Evolutionary conservation across 2,329 filamentous ascomycete species (phyloP).

Genomic region (Clathrospora elynae): DNA sequence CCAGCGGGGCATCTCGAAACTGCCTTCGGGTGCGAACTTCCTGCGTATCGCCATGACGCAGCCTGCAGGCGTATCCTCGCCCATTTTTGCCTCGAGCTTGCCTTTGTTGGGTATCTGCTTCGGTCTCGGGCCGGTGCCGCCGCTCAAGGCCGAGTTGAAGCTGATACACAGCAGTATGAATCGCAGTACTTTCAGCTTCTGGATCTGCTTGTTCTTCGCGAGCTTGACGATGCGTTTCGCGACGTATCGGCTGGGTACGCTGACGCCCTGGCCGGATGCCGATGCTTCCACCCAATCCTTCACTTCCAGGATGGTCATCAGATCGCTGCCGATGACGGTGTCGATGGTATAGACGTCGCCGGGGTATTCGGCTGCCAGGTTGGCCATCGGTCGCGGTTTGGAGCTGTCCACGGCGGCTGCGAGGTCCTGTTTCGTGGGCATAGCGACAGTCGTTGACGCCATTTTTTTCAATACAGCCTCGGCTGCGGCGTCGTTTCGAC

Average conservation of each 20-base stretch:
- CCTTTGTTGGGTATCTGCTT: constrained; percentile 64
- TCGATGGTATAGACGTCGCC: constrained; percentile 74
- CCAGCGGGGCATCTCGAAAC: constrained; percentile 68
- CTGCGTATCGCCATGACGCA: constrained; percentile 53
- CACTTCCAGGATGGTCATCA: constrained; percentile 70
- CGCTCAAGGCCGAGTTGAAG: constrained; percentile 51
- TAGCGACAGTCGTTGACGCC: constrained; percentile 64
- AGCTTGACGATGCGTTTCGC: constrained; percentile 65
- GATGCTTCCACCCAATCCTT: constrained; percentile 74
- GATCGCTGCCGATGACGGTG: constrained; percentile 68
- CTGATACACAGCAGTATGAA: constrained; percentile 57
- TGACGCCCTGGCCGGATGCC: constrained; percentile 62
- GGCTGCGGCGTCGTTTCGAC: constrained; percentile 38
- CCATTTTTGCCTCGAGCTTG: constrained; percentile 69
- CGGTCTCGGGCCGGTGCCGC: constrained; percentile 42
- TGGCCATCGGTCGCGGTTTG: constrained; percentile 74
- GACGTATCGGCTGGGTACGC: constrained; percentile 67
- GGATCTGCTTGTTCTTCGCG: constrained; percentile 59
- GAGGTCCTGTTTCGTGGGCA: constrained; percentile 69
- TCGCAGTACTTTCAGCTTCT: constrained; percentile 55
- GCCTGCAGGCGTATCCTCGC: constrained; percentile 31
- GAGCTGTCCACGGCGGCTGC: constrained; percentile 67
- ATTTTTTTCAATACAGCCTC: constrained; percentile 65
- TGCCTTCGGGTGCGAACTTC: constrained; percentile 61
- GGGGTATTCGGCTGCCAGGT: constrained; percentile 68